These are phyloP conservation scores for Ceratocystis cubensis DNA, from an alignment of 2,329 filamentous ascomycete species.

Conservation along the genomic window DNA sequence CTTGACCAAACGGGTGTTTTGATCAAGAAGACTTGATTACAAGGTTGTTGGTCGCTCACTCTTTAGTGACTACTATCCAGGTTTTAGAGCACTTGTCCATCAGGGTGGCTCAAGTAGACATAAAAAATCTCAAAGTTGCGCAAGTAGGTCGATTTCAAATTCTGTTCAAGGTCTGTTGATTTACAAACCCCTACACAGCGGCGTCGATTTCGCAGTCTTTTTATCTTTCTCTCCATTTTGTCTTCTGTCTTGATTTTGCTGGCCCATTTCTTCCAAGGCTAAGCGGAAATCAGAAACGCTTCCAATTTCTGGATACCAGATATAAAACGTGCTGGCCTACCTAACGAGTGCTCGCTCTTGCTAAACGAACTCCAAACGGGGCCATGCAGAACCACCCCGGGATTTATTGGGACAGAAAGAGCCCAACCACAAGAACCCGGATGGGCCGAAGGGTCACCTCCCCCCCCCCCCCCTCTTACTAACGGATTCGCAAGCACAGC, in stretches of 20 bases:
- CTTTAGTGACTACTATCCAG: no score
- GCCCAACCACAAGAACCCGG: constrained; percentile 8
- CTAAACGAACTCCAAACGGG: not conserved
- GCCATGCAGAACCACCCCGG: not conserved
- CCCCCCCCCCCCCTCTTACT: not conserved
- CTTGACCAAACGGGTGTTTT: not conserved
- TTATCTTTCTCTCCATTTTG: no score
- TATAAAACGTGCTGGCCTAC: no score
- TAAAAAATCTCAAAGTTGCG: not conserved
- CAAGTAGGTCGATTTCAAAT: not conserved
- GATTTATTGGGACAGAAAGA: not conserved
- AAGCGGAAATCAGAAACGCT: no score
- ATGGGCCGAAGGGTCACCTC: not conserved
- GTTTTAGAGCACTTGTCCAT: not conserved
- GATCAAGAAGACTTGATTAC: not conserved
- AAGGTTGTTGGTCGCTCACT: no score
- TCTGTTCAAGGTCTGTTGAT: no score
- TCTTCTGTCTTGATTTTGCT: no score
- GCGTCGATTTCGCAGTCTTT: no score
- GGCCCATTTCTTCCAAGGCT: no score
- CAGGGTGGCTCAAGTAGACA: not conserved
- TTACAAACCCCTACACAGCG: no score
- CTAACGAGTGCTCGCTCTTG: no score
- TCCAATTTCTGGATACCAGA: no score
- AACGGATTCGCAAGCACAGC: not conserved